A percentile compares a stretch with the other conserved stretches of the same genome.
phyloP scores from a whole-genome alignment of 495 filamentous ascomycete species.

The Cudoniella acicularis region DNA sequence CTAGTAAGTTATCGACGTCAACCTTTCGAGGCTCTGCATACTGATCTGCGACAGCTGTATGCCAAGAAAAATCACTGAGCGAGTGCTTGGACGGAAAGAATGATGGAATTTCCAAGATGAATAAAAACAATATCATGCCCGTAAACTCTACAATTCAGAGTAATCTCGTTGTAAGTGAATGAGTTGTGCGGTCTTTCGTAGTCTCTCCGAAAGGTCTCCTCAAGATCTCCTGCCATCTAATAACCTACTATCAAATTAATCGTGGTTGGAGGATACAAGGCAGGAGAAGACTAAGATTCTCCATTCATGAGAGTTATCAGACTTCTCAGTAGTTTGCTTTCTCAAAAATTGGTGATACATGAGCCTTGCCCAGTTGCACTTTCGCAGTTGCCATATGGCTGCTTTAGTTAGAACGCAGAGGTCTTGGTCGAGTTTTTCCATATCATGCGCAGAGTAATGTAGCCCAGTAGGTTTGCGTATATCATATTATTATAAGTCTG shows the following conservation, averaged over 20 bases:
- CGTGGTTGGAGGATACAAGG: slow-evolving; percentile 68
- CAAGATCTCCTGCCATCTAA: slow-evolving; percentile 67
- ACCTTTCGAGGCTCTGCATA: not conserved
- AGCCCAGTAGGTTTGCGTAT: no score
- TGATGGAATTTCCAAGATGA: slow-evolving; percentile 1
- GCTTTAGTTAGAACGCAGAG: no score
- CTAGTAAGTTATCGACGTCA: slow-evolving; percentile 58
- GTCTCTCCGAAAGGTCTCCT: not conserved
- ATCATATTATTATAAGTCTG: no score
- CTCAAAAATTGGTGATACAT: slow-evolving; percentile 16
- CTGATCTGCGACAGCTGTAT: slow-evolving; percentile 53
- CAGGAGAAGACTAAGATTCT: slow-evolving; percentile 56
- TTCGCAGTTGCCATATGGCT: no score
- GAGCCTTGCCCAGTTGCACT: no score
- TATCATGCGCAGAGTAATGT: no score
- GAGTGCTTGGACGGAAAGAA: slow-evolving; percentile 40
- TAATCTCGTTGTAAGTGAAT: not conserved
- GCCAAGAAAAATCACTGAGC: slow-evolving; percentile 60
- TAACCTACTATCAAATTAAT: slow-evolving; percentile 51
- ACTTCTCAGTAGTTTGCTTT: slow-evolving; percentile 4
- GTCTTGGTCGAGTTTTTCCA: no score
- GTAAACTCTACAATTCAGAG: not conserved
- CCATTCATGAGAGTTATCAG: slow-evolving; percentile 15
- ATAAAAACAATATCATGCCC: not conserved
- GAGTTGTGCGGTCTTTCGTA: not conserved